Conservation (phyloP, 2,329 filamentous ascomycete species). For the Elsinoe fawcettii region DNA sequence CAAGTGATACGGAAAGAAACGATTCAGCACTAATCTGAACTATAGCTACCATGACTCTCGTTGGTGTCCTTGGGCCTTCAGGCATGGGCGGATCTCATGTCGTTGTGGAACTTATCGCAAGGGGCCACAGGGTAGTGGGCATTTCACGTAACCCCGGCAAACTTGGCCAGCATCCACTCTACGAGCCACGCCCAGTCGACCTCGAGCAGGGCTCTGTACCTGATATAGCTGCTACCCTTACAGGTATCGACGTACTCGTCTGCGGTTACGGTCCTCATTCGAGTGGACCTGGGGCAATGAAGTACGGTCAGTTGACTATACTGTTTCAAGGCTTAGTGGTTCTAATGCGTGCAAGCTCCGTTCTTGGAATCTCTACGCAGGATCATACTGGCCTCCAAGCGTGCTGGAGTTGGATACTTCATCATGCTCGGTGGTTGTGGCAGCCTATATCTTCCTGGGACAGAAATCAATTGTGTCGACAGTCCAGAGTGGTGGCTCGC, state of each 20-base stretch:
- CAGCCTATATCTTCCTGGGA: constrained; percentile 19
- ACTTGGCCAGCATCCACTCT: constrained; percentile 27
- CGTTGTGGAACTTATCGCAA: constrained; percentile 28
- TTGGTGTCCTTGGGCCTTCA: constrained; percentile 30
- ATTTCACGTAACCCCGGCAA: constrained; percentile 30
- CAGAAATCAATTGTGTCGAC: not conserved
- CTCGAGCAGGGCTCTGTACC: constrained; percentile 24
- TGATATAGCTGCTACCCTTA: constrained; percentile 25
- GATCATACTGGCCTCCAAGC: constrained; percentile 28
- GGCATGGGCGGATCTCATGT: constrained; percentile 32
- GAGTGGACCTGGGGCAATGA: constrained; percentile 20
- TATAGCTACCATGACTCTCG: constrained; percentile 8
- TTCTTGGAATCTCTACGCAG: constrained; percentile 31
- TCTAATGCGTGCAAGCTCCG: constrained; percentile 22
- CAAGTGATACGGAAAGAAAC: too few relatives aligned
- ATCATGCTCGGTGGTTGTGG: constrained; percentile 32
- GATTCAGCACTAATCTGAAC: too few relatives aligned
- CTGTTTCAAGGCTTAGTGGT: not conserved
- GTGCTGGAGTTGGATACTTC: constrained; percentile 26
- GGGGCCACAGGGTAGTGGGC: constrained; percentile 30
- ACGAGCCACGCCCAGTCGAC: constrained; percentile 26
- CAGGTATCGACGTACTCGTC: constrained; percentile 28
- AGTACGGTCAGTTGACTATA: constrained; percentile 26
- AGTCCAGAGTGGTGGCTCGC: not conserved
- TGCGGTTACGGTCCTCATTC: constrained; percentile 30